Evolutionary conservation across 495 filamentous ascomycete species (phyloP).

Genomic region (Aspergillus conjunctus): DNA sequence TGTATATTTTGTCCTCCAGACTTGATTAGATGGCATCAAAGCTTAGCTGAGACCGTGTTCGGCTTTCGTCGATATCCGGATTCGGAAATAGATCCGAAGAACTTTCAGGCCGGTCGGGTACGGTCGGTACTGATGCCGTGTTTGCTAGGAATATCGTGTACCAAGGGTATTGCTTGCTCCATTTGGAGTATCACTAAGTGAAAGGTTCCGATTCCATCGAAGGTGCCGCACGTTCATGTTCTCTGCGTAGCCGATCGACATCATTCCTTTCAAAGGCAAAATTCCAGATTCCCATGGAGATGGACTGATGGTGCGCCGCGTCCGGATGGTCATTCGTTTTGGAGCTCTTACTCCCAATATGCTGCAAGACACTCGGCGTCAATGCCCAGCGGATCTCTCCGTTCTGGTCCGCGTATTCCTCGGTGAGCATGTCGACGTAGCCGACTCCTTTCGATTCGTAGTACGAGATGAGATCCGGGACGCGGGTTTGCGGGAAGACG

Average conservation of each 20-base stretch:
- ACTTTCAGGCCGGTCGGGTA: too few species aligned
- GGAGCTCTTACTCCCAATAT: constrained; percentile 46
- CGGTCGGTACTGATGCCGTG: too few species aligned
- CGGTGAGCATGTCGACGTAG: constrained; percentile 49
- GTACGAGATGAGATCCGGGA: constrained; percentile 29
- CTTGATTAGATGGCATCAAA: too few species aligned
- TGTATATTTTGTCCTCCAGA: too few species aligned
- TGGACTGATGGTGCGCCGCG: constrained; percentile 15
- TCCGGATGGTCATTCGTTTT: constrained; percentile 27
- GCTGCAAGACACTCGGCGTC: constrained; percentile 54
- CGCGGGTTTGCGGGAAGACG: constrained; percentile 41
- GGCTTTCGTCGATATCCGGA: too few species aligned
- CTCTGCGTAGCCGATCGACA: not conserved
- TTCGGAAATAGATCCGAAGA: too few species aligned
- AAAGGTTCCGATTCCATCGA: too few species aligned
- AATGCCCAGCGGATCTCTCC: constrained; percentile 49
- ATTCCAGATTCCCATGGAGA: constrained; percentile 41
- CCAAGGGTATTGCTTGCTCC: too few species aligned
- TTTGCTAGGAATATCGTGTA: too few species aligned
- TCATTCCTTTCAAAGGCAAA: constrained; percentile 43
- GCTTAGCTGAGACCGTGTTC: too few species aligned
- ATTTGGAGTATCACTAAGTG: too few species aligned
- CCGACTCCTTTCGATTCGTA: constrained; percentile 21
- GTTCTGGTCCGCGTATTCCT: constrained; percentile 44
- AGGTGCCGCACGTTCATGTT: not conserved